These are phyloP conservation scores for Auricularia auricula-judae DNA, from an alignment of 768 basidiomycete species.

Conservation along the genomic window DNA sequence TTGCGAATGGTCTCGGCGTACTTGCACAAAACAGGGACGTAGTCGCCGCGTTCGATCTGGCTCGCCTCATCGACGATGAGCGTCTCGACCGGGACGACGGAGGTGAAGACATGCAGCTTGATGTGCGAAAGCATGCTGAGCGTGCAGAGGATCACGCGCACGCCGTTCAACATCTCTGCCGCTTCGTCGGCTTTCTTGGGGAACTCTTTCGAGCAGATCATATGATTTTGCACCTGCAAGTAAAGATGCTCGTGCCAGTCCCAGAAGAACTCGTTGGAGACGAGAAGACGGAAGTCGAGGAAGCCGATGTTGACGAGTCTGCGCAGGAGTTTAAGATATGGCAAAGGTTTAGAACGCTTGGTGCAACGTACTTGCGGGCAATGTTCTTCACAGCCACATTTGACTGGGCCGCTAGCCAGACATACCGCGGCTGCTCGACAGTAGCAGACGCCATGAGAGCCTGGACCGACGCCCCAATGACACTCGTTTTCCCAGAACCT, in stretches of 20 bases:
- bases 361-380: conserved; percentile 43
- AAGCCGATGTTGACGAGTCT: conserved; percentile 34
- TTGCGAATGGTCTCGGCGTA: conserved; percentile 28
- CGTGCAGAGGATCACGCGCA: conserved; percentile 62
- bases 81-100: conserved; percentile 29
- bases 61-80: conserved; percentile 45
- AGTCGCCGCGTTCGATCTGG: conserved; percentile 37
- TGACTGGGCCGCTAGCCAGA: conserved; percentile 77
- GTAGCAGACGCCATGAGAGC: conserved; percentile 19
- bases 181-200: conserved; percentile 6
- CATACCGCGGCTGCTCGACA: conserved; percentile 23
- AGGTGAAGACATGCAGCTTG: conserved; percentile 23
- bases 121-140: conserved; percentile 63
- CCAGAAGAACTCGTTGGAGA: conserved; percentile 57
- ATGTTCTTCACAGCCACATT: conserved; percentile 88
- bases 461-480: conserved; percentile 41
- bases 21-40: conserved; percentile 20
- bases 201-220: conserved; percentile 43
- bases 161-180: conserved; percentile 15
- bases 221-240: conserved; percentile 29
- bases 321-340: neutral
- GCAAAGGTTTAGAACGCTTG: neutral
- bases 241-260: conserved; percentile 76
- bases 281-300: conserved; percentile 48
- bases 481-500: conserved; percentile 53